Conservation (phyloP, 805 yeast species). For the Priceomyces carsonii region DNA sequence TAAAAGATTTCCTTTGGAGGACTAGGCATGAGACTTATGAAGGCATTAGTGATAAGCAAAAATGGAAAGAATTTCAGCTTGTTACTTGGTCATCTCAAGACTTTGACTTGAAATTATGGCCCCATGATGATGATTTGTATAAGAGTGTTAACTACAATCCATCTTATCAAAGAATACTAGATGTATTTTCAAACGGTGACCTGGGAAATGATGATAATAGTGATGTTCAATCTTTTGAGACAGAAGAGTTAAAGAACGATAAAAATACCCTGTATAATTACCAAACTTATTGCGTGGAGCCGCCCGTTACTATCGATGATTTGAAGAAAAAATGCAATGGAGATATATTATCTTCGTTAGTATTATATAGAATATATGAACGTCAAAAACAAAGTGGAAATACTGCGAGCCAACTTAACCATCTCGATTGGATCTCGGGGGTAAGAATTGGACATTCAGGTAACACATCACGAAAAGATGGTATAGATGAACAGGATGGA, state of each 20-base stretch:
- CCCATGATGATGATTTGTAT: constrained; percentile 42
- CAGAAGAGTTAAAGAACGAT: constrained; percentile 5
- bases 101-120: constrained; percentile 83
- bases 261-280: constrained; percentile 19
- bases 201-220: constrained; percentile 12
- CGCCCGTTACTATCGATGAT: constrained; percentile 34
- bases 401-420: constrained; percentile 52
- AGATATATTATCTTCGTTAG: constrained; percentile 38
- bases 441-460: constrained; percentile 66
- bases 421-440: constrained; percentile 91
- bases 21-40: constrained; percentile 38
- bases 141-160: constrained; percentile 40
- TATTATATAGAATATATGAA: constrained; percentile 34
- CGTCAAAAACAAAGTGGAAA: constrained; percentile 34
- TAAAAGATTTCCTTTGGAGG: constrained; percentile 89
- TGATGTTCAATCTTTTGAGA: background rate
- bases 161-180: constrained; percentile 24
- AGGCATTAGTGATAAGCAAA: constrained; percentile 50
- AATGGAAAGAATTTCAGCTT: constrained; percentile 83
- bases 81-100: constrained; percentile 92
- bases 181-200: constrained; percentile 13
- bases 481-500: constrained; percentile 25
- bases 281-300: constrained; percentile 37
- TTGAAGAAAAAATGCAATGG: constrained; percentile 30
- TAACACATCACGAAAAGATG: constrained; percentile 1